Base-by-base conservation (phyloP, 768 basidiomycete genomes). In the Harrya chromipes region DNA sequence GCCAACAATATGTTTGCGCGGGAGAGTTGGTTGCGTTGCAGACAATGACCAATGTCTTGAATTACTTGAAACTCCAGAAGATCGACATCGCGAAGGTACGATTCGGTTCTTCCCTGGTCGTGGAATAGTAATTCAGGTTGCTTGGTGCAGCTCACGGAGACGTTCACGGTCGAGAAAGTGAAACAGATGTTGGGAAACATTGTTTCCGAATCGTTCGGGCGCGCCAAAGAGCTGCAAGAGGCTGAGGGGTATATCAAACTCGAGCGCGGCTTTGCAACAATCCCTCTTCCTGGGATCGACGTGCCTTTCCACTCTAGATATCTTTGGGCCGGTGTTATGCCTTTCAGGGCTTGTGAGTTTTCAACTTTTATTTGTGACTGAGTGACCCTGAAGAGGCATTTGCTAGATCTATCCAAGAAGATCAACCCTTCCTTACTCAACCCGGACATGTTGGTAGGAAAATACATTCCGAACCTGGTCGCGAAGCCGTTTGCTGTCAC, bases 231-330 rank as follows among this genome's bases (percentile, higher is more conserved):
- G 49, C 83, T 87, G 61, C 86, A 94, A 66, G 79, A 82, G 61
- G 74, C 78, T 19, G 87, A 93, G 51, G 95, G 94, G 8, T 83
- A 89, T 58, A 91, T 99, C 72, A 87, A 87, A 60, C 83, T 99
- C 44, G 95, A 99, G 60, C 90, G 97, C 60, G 97, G 97, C 8
- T 97, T 94, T 59, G 95, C 95, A 1, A 94, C 93, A 17, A 94
- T 94, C 50, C 93, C 92, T 36, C 79, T 95, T 34, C 91, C 94
- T 34, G 95, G 95, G 53, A 97, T 99, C 60, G 97, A 98, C 61
- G 97, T 99, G 1, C 97, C 97, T 4, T 99, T 99, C 90, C 97
- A 99, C 70, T 98, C 97, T 4, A 88, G 94, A 52, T 99, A 98
- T 71, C 81, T 99, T 34, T 99, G 97, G 97, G 94, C 94, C 14